Base-by-base conservation (phyloP, 2,329 filamentous ascomycete species). In the Aaosphaeria arxii region DNA sequence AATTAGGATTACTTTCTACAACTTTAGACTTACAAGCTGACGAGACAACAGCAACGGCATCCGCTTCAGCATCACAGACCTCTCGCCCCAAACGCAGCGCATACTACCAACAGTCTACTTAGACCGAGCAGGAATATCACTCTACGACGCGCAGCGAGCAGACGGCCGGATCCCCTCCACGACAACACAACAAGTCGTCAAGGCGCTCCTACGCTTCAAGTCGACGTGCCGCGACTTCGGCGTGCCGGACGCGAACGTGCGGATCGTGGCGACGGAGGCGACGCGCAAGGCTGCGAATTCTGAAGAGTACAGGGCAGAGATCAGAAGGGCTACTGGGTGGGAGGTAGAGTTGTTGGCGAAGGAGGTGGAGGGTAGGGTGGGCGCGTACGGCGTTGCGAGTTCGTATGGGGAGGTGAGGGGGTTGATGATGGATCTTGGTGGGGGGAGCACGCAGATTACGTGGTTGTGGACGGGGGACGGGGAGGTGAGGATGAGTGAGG, bases 191-290 rank as follows among this genome's bases (percentile, higher is more conserved):
- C 71, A 77, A n/a, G 88, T 96, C 7, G 72, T 88, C 5, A 71
- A 78, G 31, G 82, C 84, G 2, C 73, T 96, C 7, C 73, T 80
- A 24, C 83, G 84, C 30, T 96, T 96, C 74, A 83, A 83, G 51
- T 75, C 74, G 29, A 86, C 88, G 44, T 92, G 90, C 49, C 64
- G 77, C 46, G 81, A 85, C 49, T 89, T 89, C 62, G 76, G 77
- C 13, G 89, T 96, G 0, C 82, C 82, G 0, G 64, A 76, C 1
- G 57, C 70, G 32, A 84, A 91, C 54, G 81, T 92, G 50, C 80
- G 82, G 17, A 81, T 96, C 7, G 82, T 96, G 39, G 91, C 91
- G 17, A 96, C 91, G 0, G 91, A 96, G 69, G 91, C 91, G 4
- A 94, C 91, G 66, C 84, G 91, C 40, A 88, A 84, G 28, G 89